Base-by-base conservation (phyloP, 163 green algal genomes). In the Picocystis sp. region DNA sequence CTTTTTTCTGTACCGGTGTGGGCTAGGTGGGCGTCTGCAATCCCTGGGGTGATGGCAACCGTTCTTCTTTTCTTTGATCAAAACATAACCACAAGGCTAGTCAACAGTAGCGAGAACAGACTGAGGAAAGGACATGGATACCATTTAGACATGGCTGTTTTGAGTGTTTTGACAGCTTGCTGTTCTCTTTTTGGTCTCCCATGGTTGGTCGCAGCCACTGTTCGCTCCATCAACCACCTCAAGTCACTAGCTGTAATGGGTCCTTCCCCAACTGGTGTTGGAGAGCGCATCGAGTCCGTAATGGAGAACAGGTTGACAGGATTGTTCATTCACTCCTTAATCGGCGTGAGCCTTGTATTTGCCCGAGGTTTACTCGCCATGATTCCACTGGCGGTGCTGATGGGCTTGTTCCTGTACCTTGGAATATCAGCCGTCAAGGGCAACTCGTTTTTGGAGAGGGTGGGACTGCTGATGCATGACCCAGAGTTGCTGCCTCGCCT, bases 81-180 rank as follows among this genome's bases (percentile, higher is more conserved):
- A 25, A 59, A 59, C 38, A 59, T 59, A 13, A 59, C 53, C 53
- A 47, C 42, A 22, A 17, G 53, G 29, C 53, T 59, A 13, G 53
- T 59, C 29, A 59, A 59, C n/a, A 24, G 22, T 15, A 25, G 21
- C 25, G 53, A 59, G 11, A 46, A 59, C 53, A 59, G 34, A 25
- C 35, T 59, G 33, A 59, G 51, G 13, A 59, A 59, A 33, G 53
- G 53, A 12, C 50, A 59, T 29, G 53, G 53, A 22, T 59, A 59
- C 53, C 29, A 59, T 45, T 43, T 59, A 33, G 53, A 59, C 53
- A 44, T 59, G 29, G 25, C 50, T 29, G 38, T 47, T 3, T 24
- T 59, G 35, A 35, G 25, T 33, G 11, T 29, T 6, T 49, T 38
- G 43, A 59, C 53, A 14, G 12, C 33, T 11, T 17, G 49, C 11